These are phyloP conservation scores for Chaetomidium leptoderma DNA, from an alignment of 495 filamentous ascomycete species.

Conservation along the genomic window DNA sequence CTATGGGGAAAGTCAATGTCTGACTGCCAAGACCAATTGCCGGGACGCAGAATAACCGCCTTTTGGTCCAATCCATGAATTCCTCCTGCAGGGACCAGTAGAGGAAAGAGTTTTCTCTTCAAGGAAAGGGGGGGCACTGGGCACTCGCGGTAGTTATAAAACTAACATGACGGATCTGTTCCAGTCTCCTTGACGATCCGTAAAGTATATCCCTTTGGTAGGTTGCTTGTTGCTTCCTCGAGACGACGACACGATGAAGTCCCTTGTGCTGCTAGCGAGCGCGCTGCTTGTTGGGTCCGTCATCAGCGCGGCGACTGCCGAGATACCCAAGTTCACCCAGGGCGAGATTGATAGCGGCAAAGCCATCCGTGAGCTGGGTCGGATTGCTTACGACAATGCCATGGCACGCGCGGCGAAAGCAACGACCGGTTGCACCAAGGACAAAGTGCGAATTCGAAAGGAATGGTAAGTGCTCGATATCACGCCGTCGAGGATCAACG, in stretches of 20 bases:
- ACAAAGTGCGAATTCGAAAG: slow-evolving; percentile 40
- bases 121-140: background rate
- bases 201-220: background rate
- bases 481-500: too few relatives aligned
- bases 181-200: too few relatives aligned
- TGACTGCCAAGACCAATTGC: background rate
- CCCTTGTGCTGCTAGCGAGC: background rate
- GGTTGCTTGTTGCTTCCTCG: too few relatives aligned
- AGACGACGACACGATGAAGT: background rate
- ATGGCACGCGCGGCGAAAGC: slow-evolving; percentile 32
- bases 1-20: background rate
- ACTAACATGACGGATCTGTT: background rate
- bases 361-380: slow-evolving; percentile 31
- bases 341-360: slow-evolving; percentile 39
- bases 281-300: slow-evolving; percentile 6
- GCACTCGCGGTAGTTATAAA: background rate
- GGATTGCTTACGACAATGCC: slow-evolving; percentile 34
- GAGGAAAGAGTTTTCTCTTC: background rate
- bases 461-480: slow-evolving; percentile 43
- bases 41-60: background rate
- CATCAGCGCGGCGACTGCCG: slow-evolving; percentile 1
- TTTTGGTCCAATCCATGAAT: background rate
- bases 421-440: slow-evolving; percentile 39
- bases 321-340: slow-evolving; percentile 29
- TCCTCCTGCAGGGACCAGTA: background rate